Base-by-base conservation (phyloP, 176 grass and related monocot genomes). In the Lolium perenne region DNA sequence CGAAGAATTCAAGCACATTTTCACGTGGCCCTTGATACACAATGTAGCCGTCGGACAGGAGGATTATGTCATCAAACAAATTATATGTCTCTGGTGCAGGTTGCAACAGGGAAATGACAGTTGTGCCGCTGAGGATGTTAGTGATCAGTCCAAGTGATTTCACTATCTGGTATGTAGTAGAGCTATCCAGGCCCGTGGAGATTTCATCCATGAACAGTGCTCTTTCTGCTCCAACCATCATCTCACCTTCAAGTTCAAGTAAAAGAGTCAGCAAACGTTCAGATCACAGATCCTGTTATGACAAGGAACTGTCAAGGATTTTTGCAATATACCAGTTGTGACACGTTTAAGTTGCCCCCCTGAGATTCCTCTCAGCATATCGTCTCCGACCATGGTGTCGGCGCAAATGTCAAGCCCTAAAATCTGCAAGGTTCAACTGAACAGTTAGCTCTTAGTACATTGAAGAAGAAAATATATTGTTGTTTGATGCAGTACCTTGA, bases 161-260 rank as follows among this genome's bases (percentile, higher is more conserved):
- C 32, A 91, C 88, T 78, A 93, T 93, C 70, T 93, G 92, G 71
- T 79, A 93, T 79, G 92, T 91, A 16, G 92, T 93, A 16, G 88
- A 93, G 92, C 85, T 90, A 51, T 93, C 92, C 11, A 93, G 58
- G 32, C 92, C 92, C n/a, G 92, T 93, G 29, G 92, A 93, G 62
- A 93, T 93, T 75, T 93, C 91, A 87, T 93, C 91, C 88, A 93
- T 93, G 82, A 93, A 93, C 68, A 93, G 32, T 57, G 92, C 88
- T 86, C 72, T 82, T 20, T 74, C 82, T 11, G 92, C 86, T 82
- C 92, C 92, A 17, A 91, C 92, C 55, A 93, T 73, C 92, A 93
- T 93, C 86, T 93, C 92, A 82, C 92, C 92, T 93, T 88, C 47
- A 54, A 78, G 49, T 58, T 82, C 50, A 38, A 13, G 41, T 7